Base-by-base conservation (phyloP, 1,284 basidiomycete species). In the Pseudozyma flocculosa region DNA sequence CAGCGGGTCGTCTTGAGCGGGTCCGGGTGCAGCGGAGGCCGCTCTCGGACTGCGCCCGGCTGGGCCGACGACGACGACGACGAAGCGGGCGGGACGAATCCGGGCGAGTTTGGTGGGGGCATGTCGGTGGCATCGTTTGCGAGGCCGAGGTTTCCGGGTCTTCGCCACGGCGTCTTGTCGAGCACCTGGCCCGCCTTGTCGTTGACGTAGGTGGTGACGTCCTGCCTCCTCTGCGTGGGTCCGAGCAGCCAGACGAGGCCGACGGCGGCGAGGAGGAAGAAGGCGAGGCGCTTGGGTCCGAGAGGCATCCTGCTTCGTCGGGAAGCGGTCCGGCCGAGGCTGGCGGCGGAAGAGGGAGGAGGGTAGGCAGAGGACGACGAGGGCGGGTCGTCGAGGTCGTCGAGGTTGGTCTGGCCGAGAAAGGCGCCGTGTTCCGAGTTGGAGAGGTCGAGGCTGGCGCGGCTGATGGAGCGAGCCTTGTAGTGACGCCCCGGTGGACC, bases 1-100 rank as follows among this genome's bases (percentile, higher is more conserved):
- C 75, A 78, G 13, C 74, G 61, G 10, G 69, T 75, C 2, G 74
- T 78, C 47, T 64, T 70, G 44, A 50, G 40, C 0, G 69, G 72
- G 34, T 76, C 72, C 1, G 57, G 29, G n/a, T 75, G 74, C 44
- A 70, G 43, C 7, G 38, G 48, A 11, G 75, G 75, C 48, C 50
- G 61, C 37, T 54, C 14, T 13, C 68, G 62, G 4, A 65, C 48
- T 0, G 39, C 51, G 29, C 62, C 53, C 43, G 51, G 37, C 8
- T 23, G 45, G 5, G 61, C 53, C 10, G 56, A 53, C 9, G 53
- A 48, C 9, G 48, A 45, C 24, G 57, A 68, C 38, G 55, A 50
- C 29, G 46, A 32, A 18, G 53, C 54, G 11, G n/a, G n/a, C n/a
- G n/a, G n/a, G n/a, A n/a, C n/a, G n/a, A n/a, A n/a, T n/a, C 48